These are phyloP conservation scores for Scleroderma bovista DNA, from an alignment of 768 basidiomycete species.

Conservation along the genomic window DNA sequence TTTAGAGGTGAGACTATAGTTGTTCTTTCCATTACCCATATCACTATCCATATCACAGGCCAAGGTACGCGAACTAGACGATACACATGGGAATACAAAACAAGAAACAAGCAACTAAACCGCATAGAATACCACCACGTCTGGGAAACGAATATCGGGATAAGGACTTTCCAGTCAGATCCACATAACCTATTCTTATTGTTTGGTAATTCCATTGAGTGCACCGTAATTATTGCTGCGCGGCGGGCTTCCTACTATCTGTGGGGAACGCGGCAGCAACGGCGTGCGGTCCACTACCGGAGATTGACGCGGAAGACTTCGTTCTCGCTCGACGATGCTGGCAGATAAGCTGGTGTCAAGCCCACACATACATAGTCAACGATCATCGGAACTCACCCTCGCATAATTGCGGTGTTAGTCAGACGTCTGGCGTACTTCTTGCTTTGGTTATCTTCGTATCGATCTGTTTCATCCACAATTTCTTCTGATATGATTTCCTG, in stretches of 20 bases:
- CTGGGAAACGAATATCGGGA: not conserved
- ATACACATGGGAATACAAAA: not conserved
- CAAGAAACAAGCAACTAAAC: not conserved
- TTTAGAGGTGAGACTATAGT: slow-evolving; percentile 55
- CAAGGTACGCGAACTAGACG: slow-evolving; percentile 2
- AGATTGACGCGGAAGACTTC: slow-evolving; percentile 24
- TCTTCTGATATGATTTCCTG: slow-evolving; percentile 95
- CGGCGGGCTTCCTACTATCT: not conserved
- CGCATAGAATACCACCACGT: not conserved
- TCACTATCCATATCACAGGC: not conserved
- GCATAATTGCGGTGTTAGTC: slow-evolving; percentile 73
- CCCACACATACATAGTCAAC: not conserved
- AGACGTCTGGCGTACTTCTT: slow-evolving; percentile 67
- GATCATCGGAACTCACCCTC: slow-evolving; percentile 43
- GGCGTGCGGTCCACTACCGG: slow-evolving; percentile 34
- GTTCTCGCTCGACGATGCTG: slow-evolving; percentile 55
- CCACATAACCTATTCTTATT: not conserved
- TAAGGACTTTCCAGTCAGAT: not conserved
- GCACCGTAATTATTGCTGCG: not conserved
- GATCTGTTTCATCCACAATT: slow-evolving; percentile 93
- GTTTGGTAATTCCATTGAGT: not conserved
- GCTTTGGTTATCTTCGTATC: slow-evolving; percentile 80
- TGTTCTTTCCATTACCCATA: not conserved
- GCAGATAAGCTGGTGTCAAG: not conserved
- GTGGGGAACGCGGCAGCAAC: slow-evolving; percentile 17